Percentiles rank a stretch among this genome's conserved stretches.
Conservation (phyloP, 495 filamentous ascomycete species). For the Hyaloscypha finlandica region DNA sequence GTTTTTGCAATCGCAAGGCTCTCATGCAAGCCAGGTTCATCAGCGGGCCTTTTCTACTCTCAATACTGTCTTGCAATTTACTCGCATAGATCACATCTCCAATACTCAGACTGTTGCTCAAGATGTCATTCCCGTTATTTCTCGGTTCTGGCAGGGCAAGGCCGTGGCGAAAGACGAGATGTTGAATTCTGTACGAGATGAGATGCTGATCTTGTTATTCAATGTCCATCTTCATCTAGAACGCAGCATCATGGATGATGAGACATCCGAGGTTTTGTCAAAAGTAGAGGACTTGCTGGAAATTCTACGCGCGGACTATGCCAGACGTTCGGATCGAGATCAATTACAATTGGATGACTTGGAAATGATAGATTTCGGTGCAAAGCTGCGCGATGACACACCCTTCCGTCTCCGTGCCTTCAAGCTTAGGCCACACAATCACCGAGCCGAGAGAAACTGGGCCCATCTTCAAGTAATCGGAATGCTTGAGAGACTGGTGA, state of each 20-base stretch:
- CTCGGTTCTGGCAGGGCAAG: slow-evolving; percentile 72
- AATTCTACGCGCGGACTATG: slow-evolving; percentile 71
- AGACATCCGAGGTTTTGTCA: slow-evolving; percentile 25
- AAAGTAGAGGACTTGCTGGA: slow-evolving; percentile 58
- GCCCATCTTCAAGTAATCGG: slow-evolving; percentile 51
- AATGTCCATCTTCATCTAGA: slow-evolving; percentile 62
- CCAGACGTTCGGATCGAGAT: slow-evolving; percentile 66
- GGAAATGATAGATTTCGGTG: slow-evolving; percentile 50
- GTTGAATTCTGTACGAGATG: slow-evolving; percentile 56
- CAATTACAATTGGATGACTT: slow-evolving; percentile 77
- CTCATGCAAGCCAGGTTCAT: slow-evolving; percentile 61
- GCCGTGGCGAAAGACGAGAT: slow-evolving; percentile 69
- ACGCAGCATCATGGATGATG: slow-evolving; percentile 37
- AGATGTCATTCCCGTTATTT: slow-evolving; percentile 69
- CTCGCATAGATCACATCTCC: slow-evolving; percentile 65
- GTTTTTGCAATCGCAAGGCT: slow-evolving; percentile 57
- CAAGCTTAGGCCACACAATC: slow-evolving; percentile 43
- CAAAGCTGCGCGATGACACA: slow-evolving; percentile 36
- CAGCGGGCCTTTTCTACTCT: slow-evolving; percentile 73
- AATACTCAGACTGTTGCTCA: slow-evolving; percentile 58
- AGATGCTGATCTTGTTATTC: slow-evolving; percentile 70
- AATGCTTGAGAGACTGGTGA: slow-evolving; percentile 46
- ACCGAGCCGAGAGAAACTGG: slow-evolving; percentile 55
- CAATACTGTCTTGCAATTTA: slow-evolving; percentile 66
- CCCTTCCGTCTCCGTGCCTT: slow-evolving; percentile 45